Base-by-base conservation (phyloP, 1,139 yeast genomes). In the Candida buenavistaensis region DNA sequence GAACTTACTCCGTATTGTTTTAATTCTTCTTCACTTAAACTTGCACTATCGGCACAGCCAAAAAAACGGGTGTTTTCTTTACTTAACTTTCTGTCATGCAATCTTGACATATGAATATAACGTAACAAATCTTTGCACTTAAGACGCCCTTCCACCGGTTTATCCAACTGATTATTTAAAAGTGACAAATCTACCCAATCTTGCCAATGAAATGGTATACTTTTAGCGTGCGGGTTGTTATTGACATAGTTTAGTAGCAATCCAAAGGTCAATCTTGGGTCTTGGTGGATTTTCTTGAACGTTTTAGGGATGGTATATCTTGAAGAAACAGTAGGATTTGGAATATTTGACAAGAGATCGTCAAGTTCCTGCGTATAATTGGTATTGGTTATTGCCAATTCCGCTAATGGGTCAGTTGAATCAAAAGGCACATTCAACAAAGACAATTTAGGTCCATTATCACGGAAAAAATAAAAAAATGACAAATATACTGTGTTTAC, bases 131-230 rank as follows among this genome's bases (percentile, higher is more conserved):
- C 39, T 25, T 26, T 16, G 45, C 68, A 62, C 14, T 42, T 41
- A 10, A 50, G 43, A 23, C 56, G 41, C 15, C 45, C 40, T 6
- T 39, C 37, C 35, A 49, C 32, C 6, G 54, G 51, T 32, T 46
- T 33, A 4, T 30, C 52, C 5, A 77, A 51, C 44, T 64, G 70
- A 30, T 56, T 54, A 44, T 78, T 70, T 30, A 80, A 53, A 22
- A 36, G 32, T 1, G 54, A 40, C 25, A 53, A 40, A 38, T 54
- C 56, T 2, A 48, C 50, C 59, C 59, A 54, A 40, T 54, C 59
- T 21, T 44, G 47, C 59, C 59, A 54, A 37, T 53, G 52, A 30
- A 2, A 52, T 35, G 83, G 82, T 20, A 60, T 56, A 6, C 28
- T 15, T 12, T 21, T 32, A 2, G 30, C 12, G 1, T 21, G 14